phyloP scores from a whole-genome alignment of 768 basidiomycete genomes.

The Kwoniella pini region DNA sequence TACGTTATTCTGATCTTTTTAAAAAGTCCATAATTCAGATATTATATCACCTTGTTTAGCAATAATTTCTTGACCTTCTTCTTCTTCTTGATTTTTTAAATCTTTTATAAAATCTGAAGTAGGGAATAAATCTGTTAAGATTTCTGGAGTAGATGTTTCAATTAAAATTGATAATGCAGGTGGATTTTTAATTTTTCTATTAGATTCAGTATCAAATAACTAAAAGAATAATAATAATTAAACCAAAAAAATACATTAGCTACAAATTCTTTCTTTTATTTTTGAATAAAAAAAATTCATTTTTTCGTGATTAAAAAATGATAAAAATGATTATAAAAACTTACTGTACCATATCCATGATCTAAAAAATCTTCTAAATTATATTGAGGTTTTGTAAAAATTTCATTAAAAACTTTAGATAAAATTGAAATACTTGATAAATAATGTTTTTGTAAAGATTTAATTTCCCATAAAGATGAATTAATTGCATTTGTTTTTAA shows the following conservation, averaged over 20 bases:
- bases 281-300: too few relatives aligned
- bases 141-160: slow-evolving; percentile 22
- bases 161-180: slow-evolving; percentile 60
- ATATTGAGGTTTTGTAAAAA: slow-evolving; percentile 88
- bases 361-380: slow-evolving; percentile 94
- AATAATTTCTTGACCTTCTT: neutral
- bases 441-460: slow-evolving; percentile 77
- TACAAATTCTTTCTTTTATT: neutral
- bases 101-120: neutral
- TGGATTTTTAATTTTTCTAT: slow-evolving; percentile 76
- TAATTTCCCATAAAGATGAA: slow-evolving; percentile 91
- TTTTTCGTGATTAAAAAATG: too few relatives aligned
- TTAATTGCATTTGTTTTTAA: slow-evolving; percentile 74
- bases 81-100: neutral
- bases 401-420: slow-evolving; percentile 79
- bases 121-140: slow-evolving; percentile 15
- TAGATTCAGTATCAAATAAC: slow-evolving; percentile 83
- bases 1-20: neutral
- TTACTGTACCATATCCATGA: slow-evolving; percentile 60
- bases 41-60: slow-evolving; percentile 19
- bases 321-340: slow-evolving; percentile 24
- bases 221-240: slow-evolving; percentile 49
- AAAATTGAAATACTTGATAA: slow-evolving; percentile 83
- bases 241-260: too few relatives aligned
- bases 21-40: slow-evolving; percentile 27